phyloP scores from a whole-genome alignment of 2,329 filamentous ascomycete genomes.

The Leptographium radiaticola region DNA sequence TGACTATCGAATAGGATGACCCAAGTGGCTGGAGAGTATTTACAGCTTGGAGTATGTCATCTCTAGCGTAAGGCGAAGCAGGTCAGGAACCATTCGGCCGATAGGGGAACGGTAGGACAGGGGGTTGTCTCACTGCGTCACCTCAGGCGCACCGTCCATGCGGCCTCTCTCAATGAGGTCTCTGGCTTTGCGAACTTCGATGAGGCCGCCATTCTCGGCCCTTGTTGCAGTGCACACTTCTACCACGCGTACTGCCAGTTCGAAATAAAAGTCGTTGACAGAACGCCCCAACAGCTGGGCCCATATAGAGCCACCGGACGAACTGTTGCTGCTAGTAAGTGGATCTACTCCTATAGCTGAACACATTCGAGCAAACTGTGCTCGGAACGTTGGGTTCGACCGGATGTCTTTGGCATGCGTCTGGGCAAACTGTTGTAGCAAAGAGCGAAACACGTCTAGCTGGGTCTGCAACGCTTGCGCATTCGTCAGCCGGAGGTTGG shows the following conservation, averaged over 20 bases:
- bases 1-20: constrained; percentile 73
- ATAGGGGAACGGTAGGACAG: not conserved
- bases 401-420: constrained; percentile 94
- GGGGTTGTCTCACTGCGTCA: constrained; percentile 51
- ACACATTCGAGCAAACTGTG: constrained; percentile 98
- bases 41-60: constrained; percentile 84
- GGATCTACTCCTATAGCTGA: constrained; percentile 93
- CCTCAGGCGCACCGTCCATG: constrained; percentile 63
- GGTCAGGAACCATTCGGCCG: not conserved
- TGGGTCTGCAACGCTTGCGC: constrained; percentile 80
- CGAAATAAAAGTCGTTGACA: constrained; percentile 98
- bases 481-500: constrained; percentile 71
- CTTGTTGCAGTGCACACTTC: constrained; percentile 81
- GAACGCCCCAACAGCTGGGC: constrained; percentile 80
- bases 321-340: constrained; percentile 52
- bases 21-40: constrained; percentile 77
- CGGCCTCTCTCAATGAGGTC: constrained; percentile 61
- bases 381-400: constrained; percentile 85
- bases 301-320: constrained; percentile 62
- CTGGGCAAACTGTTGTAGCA: constrained; percentile 88
- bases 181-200: constrained; percentile 69
- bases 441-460: constrained; percentile 87
- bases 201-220: constrained; percentile 82
- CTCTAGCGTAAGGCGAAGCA: constrained; percentile 31
- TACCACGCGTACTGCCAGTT: constrained; percentile 88